Evolutionary conservation across 768 basidiomycete genomes (phyloP), one percentile per base, ranked within the genome.

Genomic region (Mycena pura): DNA sequence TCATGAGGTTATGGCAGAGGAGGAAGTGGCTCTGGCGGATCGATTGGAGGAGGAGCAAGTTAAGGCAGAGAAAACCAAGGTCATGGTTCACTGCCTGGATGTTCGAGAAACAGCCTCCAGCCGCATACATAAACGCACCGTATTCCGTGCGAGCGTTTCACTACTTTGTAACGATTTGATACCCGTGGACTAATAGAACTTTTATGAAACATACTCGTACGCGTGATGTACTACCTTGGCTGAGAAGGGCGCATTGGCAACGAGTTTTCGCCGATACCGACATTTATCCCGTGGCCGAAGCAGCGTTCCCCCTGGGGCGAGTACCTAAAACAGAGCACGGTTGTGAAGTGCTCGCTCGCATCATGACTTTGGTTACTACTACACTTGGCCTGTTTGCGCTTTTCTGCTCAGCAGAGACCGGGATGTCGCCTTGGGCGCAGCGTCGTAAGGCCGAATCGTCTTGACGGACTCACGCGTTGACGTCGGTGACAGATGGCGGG

Each of bases 51-150:
- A 81, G 45, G 89, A 90, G 72, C 74, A 84, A 65, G 78, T 76
- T 10, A 82, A 86, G 64, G 82, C 78, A 32, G 74, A 78, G 31
- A 80, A 74, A 73, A 25, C 76, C 78, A 29, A 84, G 81, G 65
- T 84, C 87, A 13, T 87, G 86, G 87, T 74, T 87, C 63, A 85
- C 82, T 36, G 82, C 86, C 31, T 90, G 88, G 89, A 82, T 89
- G 80, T 90, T 87, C 71, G 78, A 75, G 66, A 78, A 73, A 62
- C 59, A 70, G 43, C 59, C 59, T 28, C 51, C 64, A n/a, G 31
- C 54, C 28, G 54, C n/a, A n/a, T n/a, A n/a, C n/a, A 41, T 79
- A 63, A 76, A 43, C 28, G 53, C 52, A 46, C 57, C 38, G 49
- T 41, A 49, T 62, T 46, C 40, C 41, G 34, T 22, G 34, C 34